Evolutionary conservation across 768 basidiomycete genomes (phyloP).

Genomic region (Inosperma sp.): DNA sequence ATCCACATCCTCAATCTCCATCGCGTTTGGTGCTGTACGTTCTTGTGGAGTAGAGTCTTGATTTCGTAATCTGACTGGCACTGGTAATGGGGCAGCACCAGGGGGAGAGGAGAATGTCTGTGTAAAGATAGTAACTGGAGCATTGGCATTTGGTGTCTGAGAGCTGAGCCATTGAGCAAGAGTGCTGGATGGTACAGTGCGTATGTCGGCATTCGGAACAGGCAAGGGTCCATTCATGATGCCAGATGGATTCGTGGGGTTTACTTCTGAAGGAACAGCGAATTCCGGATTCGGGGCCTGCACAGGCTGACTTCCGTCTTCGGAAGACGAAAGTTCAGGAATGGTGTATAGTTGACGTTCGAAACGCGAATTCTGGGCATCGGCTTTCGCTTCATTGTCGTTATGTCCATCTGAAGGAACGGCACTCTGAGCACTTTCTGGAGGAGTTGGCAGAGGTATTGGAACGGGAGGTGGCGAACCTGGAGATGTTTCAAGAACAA

Average conservation of each 20-base stretch:
- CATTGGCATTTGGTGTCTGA: slow-evolving; percentile 10
- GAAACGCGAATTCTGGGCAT: slow-evolving; percentile 18
- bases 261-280: background rate
- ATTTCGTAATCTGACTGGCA: slow-evolving; percentile 18
- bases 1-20: background rate
- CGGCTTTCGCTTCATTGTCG: slow-evolving; percentile 18
- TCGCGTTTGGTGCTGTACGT: background rate
- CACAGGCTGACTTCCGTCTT: slow-evolving; percentile 13
- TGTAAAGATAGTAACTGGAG: slow-evolving; percentile 18
- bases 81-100: slow-evolving; percentile 10
- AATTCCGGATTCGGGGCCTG: slow-evolving; percentile 1
- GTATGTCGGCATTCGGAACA: slow-evolving; percentile 20
- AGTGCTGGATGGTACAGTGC: slow-evolving; percentile 11
- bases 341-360: slow-evolving; percentile 29
- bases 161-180: slow-evolving; percentile 17
- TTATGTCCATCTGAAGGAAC: slow-evolving; percentile 25
- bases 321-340: slow-evolving; percentile 27
- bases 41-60: slow-evolving; percentile 17
- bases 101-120: slow-evolving; percentile 18
- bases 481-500: slow-evolving; percentile 26
- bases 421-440: slow-evolving; percentile 29
- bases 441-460: slow-evolving; percentile 34
- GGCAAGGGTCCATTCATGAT: slow-evolving; percentile 17
- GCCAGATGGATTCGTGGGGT: background rate
- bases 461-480: slow-evolving; percentile 27